These are phyloP conservation scores for Macrocybe gigantea DNA, from an alignment of 768 basidiomycete genomes.

Conservation along the genomic window DNA sequence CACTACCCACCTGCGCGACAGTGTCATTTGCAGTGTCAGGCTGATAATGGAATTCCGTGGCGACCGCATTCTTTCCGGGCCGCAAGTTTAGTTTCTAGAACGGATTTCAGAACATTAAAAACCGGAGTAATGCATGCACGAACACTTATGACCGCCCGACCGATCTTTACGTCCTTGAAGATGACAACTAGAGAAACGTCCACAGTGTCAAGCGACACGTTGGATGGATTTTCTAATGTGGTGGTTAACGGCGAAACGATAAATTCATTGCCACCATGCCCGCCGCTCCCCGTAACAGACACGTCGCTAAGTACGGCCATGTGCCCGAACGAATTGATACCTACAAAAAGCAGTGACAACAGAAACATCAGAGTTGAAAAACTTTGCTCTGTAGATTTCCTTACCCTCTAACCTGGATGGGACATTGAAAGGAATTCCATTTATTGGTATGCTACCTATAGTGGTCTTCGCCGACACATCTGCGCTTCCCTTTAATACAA, in stretches of 20 bases:
- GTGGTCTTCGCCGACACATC: constrained; percentile 55
- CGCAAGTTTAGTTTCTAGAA: constrained; percentile 46
- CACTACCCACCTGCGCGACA: constrained; percentile 38
- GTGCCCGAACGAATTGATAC: constrained; percentile 55
- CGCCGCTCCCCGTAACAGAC: constrained; percentile 59
- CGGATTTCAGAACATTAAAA: neutral
- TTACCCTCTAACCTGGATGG: constrained; percentile 48
- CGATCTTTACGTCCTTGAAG: constrained; percentile 50
- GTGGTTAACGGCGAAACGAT: constrained; percentile 54
- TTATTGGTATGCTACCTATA: constrained; percentile 63
- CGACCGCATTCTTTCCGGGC: constrained; percentile 48
- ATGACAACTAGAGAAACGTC: constrained; percentile 53
- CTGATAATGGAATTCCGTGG: constrained; percentile 63
- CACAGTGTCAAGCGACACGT: constrained; percentile 55
- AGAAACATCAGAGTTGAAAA: neutral
- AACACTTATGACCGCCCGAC: constrained; percentile 54
- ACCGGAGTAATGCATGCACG: constrained; percentile 11
- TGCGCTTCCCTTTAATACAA: constrained; percentile 51
- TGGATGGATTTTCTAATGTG: constrained; percentile 60
- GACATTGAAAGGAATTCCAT: constrained; percentile 58
- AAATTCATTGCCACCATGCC: constrained; percentile 52
- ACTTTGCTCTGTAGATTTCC: constrained; percentile 1
- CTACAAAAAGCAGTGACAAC: constrained; percentile 19
- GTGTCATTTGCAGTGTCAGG: constrained; percentile 65
- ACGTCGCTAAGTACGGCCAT: constrained; percentile 49